Evolutionary conservation across 129 eudicot species (phyloP).

Genomic region (Pseudognaphalium luteoalbum): DNA sequence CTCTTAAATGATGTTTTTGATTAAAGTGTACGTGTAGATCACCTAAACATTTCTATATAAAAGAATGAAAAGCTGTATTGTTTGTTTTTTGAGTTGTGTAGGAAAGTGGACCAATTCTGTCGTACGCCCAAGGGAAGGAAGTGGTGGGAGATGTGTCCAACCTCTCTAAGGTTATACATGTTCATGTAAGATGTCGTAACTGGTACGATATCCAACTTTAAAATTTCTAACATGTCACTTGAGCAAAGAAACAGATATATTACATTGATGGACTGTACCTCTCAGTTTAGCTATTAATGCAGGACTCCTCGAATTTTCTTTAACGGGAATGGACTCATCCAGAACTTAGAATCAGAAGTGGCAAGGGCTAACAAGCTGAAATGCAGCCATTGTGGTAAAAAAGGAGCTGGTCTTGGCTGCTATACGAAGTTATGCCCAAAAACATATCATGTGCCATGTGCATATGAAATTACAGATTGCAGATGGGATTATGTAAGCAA

Average conservation of each 20-base stretch:
- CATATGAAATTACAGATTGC: slow-evolving; percentile 53
- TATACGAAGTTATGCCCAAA: slow-evolving; percentile 57
- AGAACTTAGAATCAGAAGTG: slow-evolving; percentile 72
- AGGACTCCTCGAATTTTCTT: slow-evolving; percentile 82
- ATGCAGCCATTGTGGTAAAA: slow-evolving; percentile 68
- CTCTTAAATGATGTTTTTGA: background rate
- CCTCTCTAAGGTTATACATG: slow-evolving; percentile 48
- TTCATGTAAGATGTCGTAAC: slow-evolving; percentile 68
- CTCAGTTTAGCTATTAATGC: slow-evolving; percentile 9
- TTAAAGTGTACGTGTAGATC: background rate
- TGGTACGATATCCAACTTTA: slow-evolving; percentile 45
- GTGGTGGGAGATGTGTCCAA: slow-evolving; percentile 38
- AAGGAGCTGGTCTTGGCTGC: slow-evolving; percentile 97
- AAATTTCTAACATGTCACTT: background rate
- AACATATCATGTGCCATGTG: slow-evolving; percentile 88
- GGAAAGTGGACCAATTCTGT: slow-evolving; percentile 75
- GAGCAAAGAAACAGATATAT: background rate
- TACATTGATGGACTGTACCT: background rate
- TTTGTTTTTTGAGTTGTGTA: slow-evolving; percentile 31
- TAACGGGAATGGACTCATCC: slow-evolving; percentile 38
- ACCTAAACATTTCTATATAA: too few species aligned
- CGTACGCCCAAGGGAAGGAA: slow-evolving; percentile 64
- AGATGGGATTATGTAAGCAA: slow-evolving; percentile 84
- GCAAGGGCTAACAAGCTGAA: slow-evolving; percentile 77
- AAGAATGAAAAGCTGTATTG: background rate